Evolutionary conservation across 2,329 filamentous ascomycete species (phyloP), one percentile per base, ranked within the genome.

Genomic region (Aspergillus uvarum): DNA sequence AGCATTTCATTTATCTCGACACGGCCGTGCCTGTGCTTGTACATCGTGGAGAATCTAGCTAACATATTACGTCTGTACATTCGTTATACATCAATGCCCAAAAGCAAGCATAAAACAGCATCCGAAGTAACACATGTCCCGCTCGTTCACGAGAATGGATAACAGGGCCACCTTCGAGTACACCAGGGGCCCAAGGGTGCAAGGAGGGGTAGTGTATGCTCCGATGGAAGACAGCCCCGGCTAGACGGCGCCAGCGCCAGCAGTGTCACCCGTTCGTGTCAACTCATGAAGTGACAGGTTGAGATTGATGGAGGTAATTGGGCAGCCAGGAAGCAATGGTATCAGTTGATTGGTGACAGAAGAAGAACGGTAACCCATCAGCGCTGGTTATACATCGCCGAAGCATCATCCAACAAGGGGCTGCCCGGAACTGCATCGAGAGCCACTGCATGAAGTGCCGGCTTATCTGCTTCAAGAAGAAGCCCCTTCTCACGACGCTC

Each of bases 401-500:
- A 54, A 24, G 70, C 63, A 54, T 72, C 67, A 51, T 72, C 71
- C n/a, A 73, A 55, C 14, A 75, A 60, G 21, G 75, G 73, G 59
- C 73, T 79, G 5, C 74, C 76, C 19, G 74, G 74, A 26, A 93
- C 85, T 12, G 85, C 85, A 74, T 96, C 91, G 49, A 98, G 77
- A 1, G 93, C 91, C 24, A 91, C 94, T 5, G 91, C 88, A 74
- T 98, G 95, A 63, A 98, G 78, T 3, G 95, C 93, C 16, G 95
- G 95, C 70, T 90, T 91, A 52, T 82, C 81, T 16, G 77, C 74
- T 52, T 80, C 81, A 4, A 80, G 81, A 72, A 79, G 84, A 50
- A 79, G 79, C 16, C 86, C 90, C 2, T 81, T 83, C 63, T 80
- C 82, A 70, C 87, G 87, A 68, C 84, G 84, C 64, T 89, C 86